Evolutionary conservation across 2,329 filamentous ascomycete genomes (phyloP).

Genomic region (Tolypocladium nubicola): DNA sequence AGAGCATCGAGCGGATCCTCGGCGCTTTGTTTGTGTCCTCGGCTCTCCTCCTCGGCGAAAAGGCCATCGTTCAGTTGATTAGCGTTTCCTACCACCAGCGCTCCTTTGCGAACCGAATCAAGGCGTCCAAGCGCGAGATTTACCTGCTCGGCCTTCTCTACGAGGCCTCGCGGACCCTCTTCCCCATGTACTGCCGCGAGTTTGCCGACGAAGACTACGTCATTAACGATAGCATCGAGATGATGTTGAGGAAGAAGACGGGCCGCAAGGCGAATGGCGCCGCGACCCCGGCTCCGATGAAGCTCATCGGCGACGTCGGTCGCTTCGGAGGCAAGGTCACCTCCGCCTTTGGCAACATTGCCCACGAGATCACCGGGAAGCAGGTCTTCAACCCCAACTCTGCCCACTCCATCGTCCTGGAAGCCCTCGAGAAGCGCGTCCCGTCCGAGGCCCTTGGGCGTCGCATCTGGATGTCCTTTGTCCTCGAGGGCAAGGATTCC

Average conservation of each 20-base stretch:
- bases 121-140: constrained; percentile 80
- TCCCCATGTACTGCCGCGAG: constrained; percentile 85
- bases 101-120: constrained; percentile 74
- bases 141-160: constrained; percentile 75
- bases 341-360: constrained; percentile 84
- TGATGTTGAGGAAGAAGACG: constrained; percentile 49
- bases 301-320: constrained; percentile 65
- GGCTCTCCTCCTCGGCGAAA: constrained; percentile 64
- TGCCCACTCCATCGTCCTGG: constrained; percentile 78
- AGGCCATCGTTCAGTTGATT: constrained; percentile 70
- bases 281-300: constrained; percentile 68
- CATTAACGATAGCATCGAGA: constrained; percentile 75
- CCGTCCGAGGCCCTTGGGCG: constrained; percentile 88
- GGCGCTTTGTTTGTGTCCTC: constrained; percentile 58
- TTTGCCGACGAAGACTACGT: constrained; percentile 87
- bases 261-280: constrained; percentile 43
- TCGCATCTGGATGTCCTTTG: constrained; percentile 97
- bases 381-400: constrained; percentile 90
- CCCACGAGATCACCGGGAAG: constrained; percentile 90
- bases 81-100: constrained; percentile 78
- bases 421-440: constrained; percentile 74
- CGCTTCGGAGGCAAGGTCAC: constrained; percentile 89
- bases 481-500: constrained; percentile 75
- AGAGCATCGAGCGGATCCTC: constrained; percentile 53
- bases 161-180: constrained; percentile 78